A percentile compares a stretch with the other conserved stretches of the same genome.
phyloP scores from a whole-genome alignment of 768 basidiomycete genomes.

The Lanmaoa rubissima region DNA sequence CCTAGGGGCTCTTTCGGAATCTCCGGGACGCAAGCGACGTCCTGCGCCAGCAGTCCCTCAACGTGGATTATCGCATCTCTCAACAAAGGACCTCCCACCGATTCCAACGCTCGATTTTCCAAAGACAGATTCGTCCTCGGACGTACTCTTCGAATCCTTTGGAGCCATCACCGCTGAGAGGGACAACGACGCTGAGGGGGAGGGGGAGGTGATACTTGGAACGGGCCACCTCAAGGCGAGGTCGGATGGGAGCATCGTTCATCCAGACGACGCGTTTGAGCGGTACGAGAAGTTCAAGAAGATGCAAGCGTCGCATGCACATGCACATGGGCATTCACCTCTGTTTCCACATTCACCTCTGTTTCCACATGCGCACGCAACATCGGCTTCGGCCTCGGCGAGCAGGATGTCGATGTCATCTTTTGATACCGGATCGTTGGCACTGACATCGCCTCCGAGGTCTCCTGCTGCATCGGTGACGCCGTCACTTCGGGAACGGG shows the following conservation, averaged over 20 bases:
- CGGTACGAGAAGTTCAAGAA: constrained; percentile 84
- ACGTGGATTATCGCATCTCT: constrained; percentile 13
- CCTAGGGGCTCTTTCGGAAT: constrained; percentile 43
- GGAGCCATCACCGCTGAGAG: constrained; percentile 1
- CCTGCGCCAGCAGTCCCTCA: constrained; percentile 27
- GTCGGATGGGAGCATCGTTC: constrained; percentile 22
- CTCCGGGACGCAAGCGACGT: constrained; percentile 23
- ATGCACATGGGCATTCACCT: constrained; percentile 6
- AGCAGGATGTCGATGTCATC: constrained; percentile 68
- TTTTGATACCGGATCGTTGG: constrained; percentile 38
- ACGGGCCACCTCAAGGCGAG: constrained; percentile 1
- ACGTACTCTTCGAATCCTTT: not conserved
- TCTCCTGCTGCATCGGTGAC: constrained; percentile 34
- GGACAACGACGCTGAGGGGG: not conserved
- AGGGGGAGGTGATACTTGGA: not conserved
- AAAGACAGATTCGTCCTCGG: constrained; percentile 10
- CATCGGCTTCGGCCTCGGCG: not conserved
- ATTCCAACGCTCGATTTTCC: constrained; percentile 38
- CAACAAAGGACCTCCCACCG: constrained; percentile 54
- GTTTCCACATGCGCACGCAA: no score
- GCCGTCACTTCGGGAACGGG: constrained; percentile 31
- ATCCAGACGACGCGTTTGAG: constrained; percentile 83
- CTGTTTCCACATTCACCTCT: not conserved
- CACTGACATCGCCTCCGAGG: constrained; percentile 42
- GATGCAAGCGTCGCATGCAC: constrained; percentile 33